Base-by-base conservation (phyloP, 768 basidiomycete species). In the Boletellus emodensis region DNA sequence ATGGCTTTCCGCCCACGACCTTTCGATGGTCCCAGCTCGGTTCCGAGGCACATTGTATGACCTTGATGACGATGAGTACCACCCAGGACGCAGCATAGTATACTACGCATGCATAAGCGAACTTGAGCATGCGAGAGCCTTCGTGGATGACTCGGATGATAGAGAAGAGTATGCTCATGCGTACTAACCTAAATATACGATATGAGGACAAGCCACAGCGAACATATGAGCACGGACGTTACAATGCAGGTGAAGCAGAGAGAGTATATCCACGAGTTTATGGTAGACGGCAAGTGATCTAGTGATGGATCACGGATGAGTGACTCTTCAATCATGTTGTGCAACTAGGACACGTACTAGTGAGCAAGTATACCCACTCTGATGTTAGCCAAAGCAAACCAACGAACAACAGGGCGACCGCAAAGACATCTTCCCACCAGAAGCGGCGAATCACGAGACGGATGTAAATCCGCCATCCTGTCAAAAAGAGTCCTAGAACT, bases 361-460 rank as follows among this genome's bases (percentile, higher is more conserved):
- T 44, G 5, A 18, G 37, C 22, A 49, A n/a, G 30, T 41, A 50
- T 12, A 45, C 9, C 60, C 60, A 61, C 32, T 45, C 36, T 14
- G 50, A 26, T 17, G 43, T 39, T 5, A 61, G 18, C 55, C 51
- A 61, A n/a, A 46, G 17, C 6, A 51, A 26, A 18, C 60, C 46
- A 22, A 43, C 49, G 28, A 61, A 17, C 18, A 61, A 35, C 20
- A 52, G 42, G 6, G 40, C 7, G 15, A 20, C 30, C 13, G 60
- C 60, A 53, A 53, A 61, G 12, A 40, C 54, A 40, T 60, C 59
- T 44, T 60, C 59, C 57, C 51, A 58, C 57, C 57, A 58, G 32
- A 58, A 58, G 15, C 57, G 57, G 24, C 24, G 22, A 14, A 48
- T 58, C 38, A 28, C 49, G 38, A 61, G 32, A 22, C 59, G 59